Evolutionary conservation across 108 stramenopile genomes (phyloP).

Genomic region (Aurantiochytrium sp.): DNA sequence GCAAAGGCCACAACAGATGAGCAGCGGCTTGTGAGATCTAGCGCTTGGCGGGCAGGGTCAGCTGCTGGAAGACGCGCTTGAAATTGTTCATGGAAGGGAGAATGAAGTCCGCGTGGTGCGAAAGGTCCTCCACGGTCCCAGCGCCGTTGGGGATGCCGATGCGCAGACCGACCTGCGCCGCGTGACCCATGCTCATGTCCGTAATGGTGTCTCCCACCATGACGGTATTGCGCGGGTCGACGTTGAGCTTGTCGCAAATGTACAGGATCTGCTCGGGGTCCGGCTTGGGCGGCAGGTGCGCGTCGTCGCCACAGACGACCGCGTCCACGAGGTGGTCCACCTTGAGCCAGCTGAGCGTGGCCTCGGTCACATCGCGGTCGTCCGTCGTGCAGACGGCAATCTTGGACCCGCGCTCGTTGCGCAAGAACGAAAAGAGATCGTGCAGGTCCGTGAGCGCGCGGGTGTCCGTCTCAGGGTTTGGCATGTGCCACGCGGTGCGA

Average conservation of each 20-base stretch:
- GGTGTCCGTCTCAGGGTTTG: slow-evolving; percentile 9
- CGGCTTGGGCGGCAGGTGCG: background rate
- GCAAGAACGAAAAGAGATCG: background rate
- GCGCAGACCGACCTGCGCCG: background rate
- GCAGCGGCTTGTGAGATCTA: background rate
- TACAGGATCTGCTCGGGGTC: background rate
- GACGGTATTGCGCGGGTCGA: background rate
- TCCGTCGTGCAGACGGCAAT: slow-evolving; percentile 31
- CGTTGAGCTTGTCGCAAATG: background rate
- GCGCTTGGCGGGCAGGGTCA: background rate
- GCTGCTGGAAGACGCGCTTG: background rate
- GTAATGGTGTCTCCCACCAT: slow-evolving; percentile 30
- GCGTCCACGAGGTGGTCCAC: background rate
- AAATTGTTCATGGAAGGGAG: slow-evolving; percentile 15
- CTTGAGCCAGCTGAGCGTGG: background rate
- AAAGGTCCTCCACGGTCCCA: background rate
- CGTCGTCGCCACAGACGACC: background rate
- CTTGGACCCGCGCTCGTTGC: background rate
- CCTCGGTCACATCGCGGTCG: background rate
- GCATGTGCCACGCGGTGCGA: background rate
- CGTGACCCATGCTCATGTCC: background rate
- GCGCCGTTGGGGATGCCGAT: slow-evolving; percentile 23
- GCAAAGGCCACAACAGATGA: no score
- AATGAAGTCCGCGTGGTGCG: background rate
- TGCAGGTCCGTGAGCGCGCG: background rate